Evolutionary conservation across 2,329 filamentous ascomycete species (phyloP), one percentile per base, ranked within the genome.

Genomic region (Paraphaeosphaeria minitans): DNA sequence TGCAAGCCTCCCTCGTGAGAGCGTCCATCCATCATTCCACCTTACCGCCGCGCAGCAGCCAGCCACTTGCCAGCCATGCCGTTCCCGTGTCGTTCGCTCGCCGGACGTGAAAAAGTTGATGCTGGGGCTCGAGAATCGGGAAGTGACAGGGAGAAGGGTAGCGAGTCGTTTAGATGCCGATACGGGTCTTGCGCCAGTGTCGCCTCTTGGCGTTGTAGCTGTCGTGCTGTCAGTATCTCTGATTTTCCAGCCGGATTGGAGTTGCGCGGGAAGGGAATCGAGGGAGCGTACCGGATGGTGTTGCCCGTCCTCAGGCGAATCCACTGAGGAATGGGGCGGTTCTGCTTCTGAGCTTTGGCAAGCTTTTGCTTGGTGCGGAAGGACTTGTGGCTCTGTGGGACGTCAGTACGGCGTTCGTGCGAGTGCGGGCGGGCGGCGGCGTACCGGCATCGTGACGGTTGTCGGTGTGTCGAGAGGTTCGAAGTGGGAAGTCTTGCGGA

Each of bases 321-420:
- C 95, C 95, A 99, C 88, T 99, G 95, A 72, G 95, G 95, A 82
- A 99, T 97, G 76, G 95, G 95, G 82, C 95, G 91, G 90, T 99
- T 99, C 88, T 98, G 94, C 89, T 97, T 98, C 88, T 98, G 94
- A 81, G 95, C 95, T 88, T 94, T 97, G 81, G 95, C 95, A 86
- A 99, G 93, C 95, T 99, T 99, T 85, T 96, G 91, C 93, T 99
- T 99, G 85, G 93, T 97, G 83, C 93, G 91, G 93, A 99, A 99
- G 81, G 93, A 92, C 90, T 99, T 99, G 87, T 99, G 93, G 90
- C 90, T 94, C 94, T 98, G 82, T 80, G 35, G 42, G 43, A 14
- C 51, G 57, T 70, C 56, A 70, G 60, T 56, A 59, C 19, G 29
- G 22, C 16, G 50, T 7, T 35, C 19, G 22, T 12, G 52, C 19